These are phyloP conservation scores for Penicillium manginii DNA, from an alignment of 495 filamentous ascomycete genomes.

Conservation along the genomic window DNA sequence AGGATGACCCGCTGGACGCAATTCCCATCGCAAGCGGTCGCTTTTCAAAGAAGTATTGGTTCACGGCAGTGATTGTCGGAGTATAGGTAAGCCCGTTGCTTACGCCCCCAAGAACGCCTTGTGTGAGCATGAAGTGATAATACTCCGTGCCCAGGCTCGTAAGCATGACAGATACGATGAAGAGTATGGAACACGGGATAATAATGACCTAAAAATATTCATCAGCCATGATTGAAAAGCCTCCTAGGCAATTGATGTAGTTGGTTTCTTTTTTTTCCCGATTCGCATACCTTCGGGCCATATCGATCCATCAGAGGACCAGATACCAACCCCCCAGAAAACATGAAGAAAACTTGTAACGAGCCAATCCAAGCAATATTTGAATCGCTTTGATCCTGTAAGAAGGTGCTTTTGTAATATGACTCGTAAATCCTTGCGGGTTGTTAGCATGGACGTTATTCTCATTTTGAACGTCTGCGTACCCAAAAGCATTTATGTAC, in stretches of 20 bases:
- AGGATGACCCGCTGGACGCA: slow-evolving; percentile 39
- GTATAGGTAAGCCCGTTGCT: slow-evolving; percentile 31
- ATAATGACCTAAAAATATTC: slow-evolving; percentile 40
- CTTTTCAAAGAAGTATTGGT: slow-evolving; percentile 40
- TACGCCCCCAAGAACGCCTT: slow-evolving; percentile 26
- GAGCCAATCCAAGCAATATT: slow-evolving; percentile 53
- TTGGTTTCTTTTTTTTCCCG: not conserved
- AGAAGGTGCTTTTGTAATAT: slow-evolving; percentile 6
- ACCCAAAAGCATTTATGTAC: slow-evolving; percentile 56
- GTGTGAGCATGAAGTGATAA: slow-evolving; percentile 32
- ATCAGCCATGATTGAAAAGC: no score
- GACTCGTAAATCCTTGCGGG: not conserved
- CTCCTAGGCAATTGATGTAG: not conserved
- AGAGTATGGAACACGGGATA: slow-evolving; percentile 33
- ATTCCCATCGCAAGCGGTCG: slow-evolving; percentile 51
- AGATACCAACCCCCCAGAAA: slow-evolving; percentile 27
- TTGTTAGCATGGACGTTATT: not conserved
- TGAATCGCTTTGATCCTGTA: slow-evolving; percentile 24
- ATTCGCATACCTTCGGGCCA: slow-evolving; percentile 20
- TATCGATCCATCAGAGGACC: slow-evolving; percentile 34
- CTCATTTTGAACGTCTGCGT: slow-evolving; percentile 1
- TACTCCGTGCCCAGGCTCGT: slow-evolving; percentile 31
- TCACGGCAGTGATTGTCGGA: slow-evolving; percentile 43
- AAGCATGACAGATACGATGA: slow-evolving; percentile 44
- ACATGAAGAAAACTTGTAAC: slow-evolving; percentile 38